These are phyloP conservation scores for Exophiala dermatitidis DNA, from an alignment of 2,329 filamentous ascomycete genomes.

Conservation along the genomic window DNA sequence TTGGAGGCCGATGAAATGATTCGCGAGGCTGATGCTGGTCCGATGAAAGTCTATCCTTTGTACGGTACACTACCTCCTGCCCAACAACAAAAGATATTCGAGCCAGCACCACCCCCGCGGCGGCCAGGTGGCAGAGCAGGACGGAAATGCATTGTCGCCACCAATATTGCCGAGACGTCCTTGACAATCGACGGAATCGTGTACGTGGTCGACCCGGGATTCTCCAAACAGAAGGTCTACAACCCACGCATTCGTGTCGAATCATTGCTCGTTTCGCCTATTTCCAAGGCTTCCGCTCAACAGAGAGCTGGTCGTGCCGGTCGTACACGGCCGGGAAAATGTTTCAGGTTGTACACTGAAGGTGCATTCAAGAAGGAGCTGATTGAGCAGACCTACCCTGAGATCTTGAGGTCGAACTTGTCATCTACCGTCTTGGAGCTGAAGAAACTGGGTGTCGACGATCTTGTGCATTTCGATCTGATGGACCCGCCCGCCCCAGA, in stretches of 20 bases:
- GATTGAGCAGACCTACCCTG: slow-evolving; percentile 93
- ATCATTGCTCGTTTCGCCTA: slow-evolving; percentile 92
- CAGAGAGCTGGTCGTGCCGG: slow-evolving; percentile 98
- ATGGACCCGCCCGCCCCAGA: slow-evolving; percentile 98
- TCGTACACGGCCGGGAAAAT: slow-evolving; percentile 96
- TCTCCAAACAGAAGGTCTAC: slow-evolving; percentile 99
- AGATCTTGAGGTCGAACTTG: slow-evolving; percentile 89
- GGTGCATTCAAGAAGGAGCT: slow-evolving; percentile 94
- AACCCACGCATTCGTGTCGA: slow-evolving; percentile 95
- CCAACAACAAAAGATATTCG: slow-evolving; percentile 93
- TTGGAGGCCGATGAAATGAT: slow-evolving; percentile 88
- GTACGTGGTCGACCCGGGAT: slow-evolving; percentile 97
- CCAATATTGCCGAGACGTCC: slow-evolving; percentile 96
- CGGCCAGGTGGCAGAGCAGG: slow-evolving; percentile 74
- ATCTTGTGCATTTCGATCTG: slow-evolving; percentile 94
- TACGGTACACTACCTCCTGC: slow-evolving; percentile 89
- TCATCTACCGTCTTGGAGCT: slow-evolving; percentile 91
- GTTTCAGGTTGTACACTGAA: slow-evolving; percentile 94
- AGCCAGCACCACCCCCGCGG: slow-evolving; percentile 68
- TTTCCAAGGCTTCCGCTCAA: slow-evolving; percentile 94
- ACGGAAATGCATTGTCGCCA: slow-evolving; percentile 89
- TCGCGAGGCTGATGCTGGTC: slow-evolving; percentile 83
- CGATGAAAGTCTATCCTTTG: slow-evolving; percentile 81
- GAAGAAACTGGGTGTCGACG: slow-evolving; percentile 93
- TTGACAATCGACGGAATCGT: slow-evolving; percentile 98